These are phyloP conservation scores for Choanephora cucurbitarum DNA, from an alignment of 371 early-diverging fungal genomes.

Conservation along the genomic window DNA sequence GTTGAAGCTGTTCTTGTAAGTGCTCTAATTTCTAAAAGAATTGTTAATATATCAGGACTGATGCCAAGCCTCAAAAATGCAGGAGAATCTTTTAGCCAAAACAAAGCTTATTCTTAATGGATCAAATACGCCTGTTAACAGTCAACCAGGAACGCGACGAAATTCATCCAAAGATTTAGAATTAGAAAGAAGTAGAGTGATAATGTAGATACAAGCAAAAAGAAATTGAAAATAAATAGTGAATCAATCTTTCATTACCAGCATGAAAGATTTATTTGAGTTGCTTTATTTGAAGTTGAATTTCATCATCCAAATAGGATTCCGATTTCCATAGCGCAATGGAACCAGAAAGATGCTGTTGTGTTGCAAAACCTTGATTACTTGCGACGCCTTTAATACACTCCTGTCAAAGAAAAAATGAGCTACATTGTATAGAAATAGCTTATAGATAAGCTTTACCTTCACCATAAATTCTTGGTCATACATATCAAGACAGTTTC, in stretches of 20 bases:
- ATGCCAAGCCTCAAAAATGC: neutral
- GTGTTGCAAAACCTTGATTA: constrained; percentile 29
- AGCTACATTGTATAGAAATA: neutral
- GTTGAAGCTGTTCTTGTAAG: constrained; percentile 57
- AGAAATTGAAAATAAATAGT: constrained; percentile 1
- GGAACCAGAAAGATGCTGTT: constrained; percentile 32
- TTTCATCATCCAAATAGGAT: constrained; percentile 32
- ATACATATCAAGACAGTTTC: constrained; percentile 30
- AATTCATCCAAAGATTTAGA: neutral
- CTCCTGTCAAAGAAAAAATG: constrained; percentile 12
- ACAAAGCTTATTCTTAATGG: constrained; percentile 15
- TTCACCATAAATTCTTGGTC: constrained; percentile 37
- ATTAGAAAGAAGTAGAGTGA: too few species aligned
- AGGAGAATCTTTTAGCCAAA: constrained; percentile 14
- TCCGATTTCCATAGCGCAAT: constrained; percentile 36
- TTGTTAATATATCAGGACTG: too few species aligned
- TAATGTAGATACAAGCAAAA: neutral
- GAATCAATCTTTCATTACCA: neutral
- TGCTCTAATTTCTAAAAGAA: neutral
- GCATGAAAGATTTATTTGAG: constrained; percentile 2
- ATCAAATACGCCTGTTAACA: constrained; percentile 2
- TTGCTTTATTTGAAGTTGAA: constrained; percentile 20
- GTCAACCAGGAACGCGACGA: neutral
- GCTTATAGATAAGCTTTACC: constrained; percentile 7
- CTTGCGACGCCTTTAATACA: constrained; percentile 25